Evolutionary conservation across 345 rosid species (phyloP), one percentile per base, ranked within the genome.

Genomic region (Toxicodendron radicans): DNA sequence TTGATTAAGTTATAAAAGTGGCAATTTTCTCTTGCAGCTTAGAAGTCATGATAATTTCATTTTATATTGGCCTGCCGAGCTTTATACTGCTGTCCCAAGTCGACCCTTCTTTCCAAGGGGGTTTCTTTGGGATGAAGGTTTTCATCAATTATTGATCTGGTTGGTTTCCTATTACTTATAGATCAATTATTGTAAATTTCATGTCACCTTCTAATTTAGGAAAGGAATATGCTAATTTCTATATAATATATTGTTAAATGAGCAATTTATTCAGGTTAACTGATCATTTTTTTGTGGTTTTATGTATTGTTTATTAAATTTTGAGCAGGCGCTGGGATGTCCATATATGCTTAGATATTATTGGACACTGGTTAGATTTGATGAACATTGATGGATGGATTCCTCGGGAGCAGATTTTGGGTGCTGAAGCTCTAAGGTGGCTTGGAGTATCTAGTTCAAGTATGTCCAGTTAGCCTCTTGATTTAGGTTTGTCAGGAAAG

Each of bases 81-180:
- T 95, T 67, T 90, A 89, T 83, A 88, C 98, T 6, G 96, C 99
- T 57, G 98, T 95, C 78, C 99, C 99, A 51, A 90, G 98, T 83
- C 84, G 99, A 64, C 93, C 98, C 2, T 78, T 85, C 70, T 93
- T 95, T 73, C 97, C 98, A 0, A 86, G 99, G 82, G 97, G 98
- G 57, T 95, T 95, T 77, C 76, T 90, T n/a, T 95, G 98, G 98
- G 97, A 95, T 81, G 99, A 95, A 95, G 99, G 98, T 66, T 95
- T 93, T 73, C 97, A 93, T 88, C 99, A 93, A 72, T 33, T 95
- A 72, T 69, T 90, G 79, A 86, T 95, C 83, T 83, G 98, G 98
- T 95, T 69, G 24, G 97, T 83, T 79, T 43, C 64, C 49, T 74
- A 53, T 14, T 10, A 27, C 59, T 71, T 65, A 71, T 18, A 11